Conservation (phyloP, 2,329 filamentous ascomycete species). For the Didymella glomerata region DNA sequence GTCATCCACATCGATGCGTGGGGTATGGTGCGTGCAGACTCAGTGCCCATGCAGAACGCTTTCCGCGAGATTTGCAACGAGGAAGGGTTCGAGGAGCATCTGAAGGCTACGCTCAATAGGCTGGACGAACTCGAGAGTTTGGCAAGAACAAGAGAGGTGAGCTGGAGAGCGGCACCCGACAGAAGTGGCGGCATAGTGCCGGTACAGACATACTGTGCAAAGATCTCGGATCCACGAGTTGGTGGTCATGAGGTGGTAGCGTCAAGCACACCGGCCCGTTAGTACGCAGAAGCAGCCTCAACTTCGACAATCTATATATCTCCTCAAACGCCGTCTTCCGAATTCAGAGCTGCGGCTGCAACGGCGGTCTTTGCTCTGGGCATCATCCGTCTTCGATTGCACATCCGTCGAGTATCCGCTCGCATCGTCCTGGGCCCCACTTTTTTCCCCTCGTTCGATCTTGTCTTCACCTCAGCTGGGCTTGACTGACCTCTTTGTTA, state of each 20-base stretch:
- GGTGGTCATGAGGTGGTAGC: conserved; percentile 2
- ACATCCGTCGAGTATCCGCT: background rate
- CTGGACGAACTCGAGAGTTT: conserved; percentile 92
- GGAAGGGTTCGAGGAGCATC: conserved; percentile 79
- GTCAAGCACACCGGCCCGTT: background rate
- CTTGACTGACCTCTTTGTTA: background rate
- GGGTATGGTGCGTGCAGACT: conserved; percentile 88
- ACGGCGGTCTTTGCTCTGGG: background rate
- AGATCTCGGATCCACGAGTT: conserved; percentile 25
- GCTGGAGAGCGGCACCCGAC: conserved; percentile 75
- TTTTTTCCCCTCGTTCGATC: background rate
- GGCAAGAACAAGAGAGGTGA: conserved; percentile 87
- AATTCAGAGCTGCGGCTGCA: background rate
- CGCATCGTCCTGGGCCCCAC: background rate
- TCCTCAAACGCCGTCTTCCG: background rate
- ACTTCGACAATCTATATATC: background rate
- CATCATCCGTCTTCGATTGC: background rate
- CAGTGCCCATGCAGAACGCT: conserved; percentile 93
- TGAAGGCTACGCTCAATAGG: conserved; percentile 82
- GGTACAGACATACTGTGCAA: conserved; percentile 41
- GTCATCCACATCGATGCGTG: conserved; percentile 91
- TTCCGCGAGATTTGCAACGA: conserved; percentile 81
- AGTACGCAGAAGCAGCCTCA: background rate
- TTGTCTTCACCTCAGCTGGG: background rate
- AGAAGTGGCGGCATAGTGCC: conserved; percentile 44